Conservation (phyloP, 1,284 basidiomycete species). For the Mrakiaceae sp. region DNA sequence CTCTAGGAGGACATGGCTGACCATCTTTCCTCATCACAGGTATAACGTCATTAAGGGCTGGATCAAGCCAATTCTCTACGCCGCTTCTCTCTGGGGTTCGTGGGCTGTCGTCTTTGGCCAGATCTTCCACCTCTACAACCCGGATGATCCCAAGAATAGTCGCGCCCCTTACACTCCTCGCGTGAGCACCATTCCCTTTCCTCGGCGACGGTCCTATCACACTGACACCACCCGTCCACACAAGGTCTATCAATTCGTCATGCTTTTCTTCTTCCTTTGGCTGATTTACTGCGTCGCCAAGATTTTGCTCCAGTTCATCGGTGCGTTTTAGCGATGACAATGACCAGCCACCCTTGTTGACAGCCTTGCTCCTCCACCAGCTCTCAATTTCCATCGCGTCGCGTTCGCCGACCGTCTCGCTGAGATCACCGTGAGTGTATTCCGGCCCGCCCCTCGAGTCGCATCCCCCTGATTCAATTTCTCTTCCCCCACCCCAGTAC, state of each 20-base stretch:
- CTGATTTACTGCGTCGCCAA: slow-evolving; percentile 14
- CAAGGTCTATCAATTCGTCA: slow-evolving; percentile 13
- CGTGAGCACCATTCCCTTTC: neutral
- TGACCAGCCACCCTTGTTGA: too few relatives aligned
- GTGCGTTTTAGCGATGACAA: neutral
- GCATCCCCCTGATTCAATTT: too few relatives aligned
- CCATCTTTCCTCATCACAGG: too few relatives aligned
- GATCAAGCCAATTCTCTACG: slow-evolving; percentile 15
- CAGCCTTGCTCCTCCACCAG: neutral
- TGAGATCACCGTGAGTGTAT: neutral
- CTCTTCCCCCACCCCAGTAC: neutral
- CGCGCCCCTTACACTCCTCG: slow-evolving; percentile 9
- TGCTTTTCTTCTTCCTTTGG: slow-evolving; percentile 13
- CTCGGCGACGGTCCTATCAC: neutral
- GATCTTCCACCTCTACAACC: slow-evolving; percentile 5
- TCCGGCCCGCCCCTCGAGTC: too few relatives aligned
- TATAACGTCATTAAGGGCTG: slow-evolving; percentile 6
- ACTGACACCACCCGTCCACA: too few relatives aligned
- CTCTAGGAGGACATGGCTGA: too few relatives aligned
- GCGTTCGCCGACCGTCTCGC: slow-evolving; percentile 13
- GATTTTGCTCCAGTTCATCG: slow-evolving; percentile 16
- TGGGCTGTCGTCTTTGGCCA: slow-evolving; percentile 16
- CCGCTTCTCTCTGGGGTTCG: slow-evolving; percentile 14
- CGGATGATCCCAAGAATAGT: neutral
- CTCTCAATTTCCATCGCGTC: slow-evolving; percentile 11